Percentiles rank a stretch among this genome's conserved stretches.
phyloP scores from a whole-genome alignment of 2,329 filamentous ascomycete genomes.

The Scopulariopsis brevicaulis region DNA sequence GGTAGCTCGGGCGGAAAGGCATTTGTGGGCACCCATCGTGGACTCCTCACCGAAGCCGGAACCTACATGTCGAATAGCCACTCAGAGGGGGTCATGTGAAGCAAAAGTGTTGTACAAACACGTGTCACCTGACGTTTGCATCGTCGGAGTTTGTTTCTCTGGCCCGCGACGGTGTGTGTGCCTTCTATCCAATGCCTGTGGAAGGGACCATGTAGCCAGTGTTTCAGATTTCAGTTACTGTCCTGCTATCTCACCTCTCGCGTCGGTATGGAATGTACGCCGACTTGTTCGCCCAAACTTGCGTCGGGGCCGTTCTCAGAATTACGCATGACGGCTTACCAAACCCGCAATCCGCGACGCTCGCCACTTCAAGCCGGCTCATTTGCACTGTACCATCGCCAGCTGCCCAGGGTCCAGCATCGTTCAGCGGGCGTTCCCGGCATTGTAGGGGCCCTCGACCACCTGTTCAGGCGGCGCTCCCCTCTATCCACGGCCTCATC shows the following conservation, averaged over 20 bases:
- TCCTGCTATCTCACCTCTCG: not conserved
- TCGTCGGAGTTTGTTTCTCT: not conserved
- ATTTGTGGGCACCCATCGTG: too few species aligned
- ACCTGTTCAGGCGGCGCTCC: not conserved
- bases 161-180: too few species aligned
- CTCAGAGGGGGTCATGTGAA: too few species aligned
- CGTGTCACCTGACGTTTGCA: not conserved
- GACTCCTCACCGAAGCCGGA: too few species aligned
- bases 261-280: constrained; percentile 3
- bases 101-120: too few species aligned
- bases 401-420: not conserved
- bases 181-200: not conserved
- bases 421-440: not conserved
- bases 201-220: not conserved
- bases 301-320: not conserved
- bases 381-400: not conserved
- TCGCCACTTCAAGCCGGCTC: not conserved
- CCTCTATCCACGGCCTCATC: not conserved
- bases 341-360: not conserved
- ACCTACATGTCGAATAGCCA: too few species aligned
- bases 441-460: not conserved
- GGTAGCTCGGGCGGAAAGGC: too few species aligned
- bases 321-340: constrained; percentile 1
- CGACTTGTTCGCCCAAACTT: not conserved
- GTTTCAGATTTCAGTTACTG: not conserved